Base-by-base conservation (phyloP, 305 asterid genomes). In the Petunia hybrid region DNA sequence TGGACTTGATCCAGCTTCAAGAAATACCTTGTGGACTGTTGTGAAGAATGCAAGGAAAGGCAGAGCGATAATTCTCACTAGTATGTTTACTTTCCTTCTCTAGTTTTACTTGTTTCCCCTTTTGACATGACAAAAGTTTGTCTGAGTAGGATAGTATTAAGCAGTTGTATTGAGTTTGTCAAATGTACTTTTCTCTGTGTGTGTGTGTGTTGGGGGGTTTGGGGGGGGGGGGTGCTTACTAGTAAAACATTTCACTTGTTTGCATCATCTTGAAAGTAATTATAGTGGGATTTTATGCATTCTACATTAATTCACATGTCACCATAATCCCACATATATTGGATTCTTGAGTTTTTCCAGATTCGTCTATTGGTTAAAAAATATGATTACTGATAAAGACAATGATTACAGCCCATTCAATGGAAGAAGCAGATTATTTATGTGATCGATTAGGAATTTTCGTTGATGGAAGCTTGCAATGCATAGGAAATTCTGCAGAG, bases 371-470 rank as follows among this genome's bases (percentile, higher is more conserved):
- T 36, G 43, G 22, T 36, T n/a, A 68, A 56, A 36, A 9, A 41
- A 39, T 55, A 2, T 51, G 6, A n/a, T 51, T 42, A 36, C 55
- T 64, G 31, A 9, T 5, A n/a, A 10, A 22, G 4, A 46, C 62
- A 46, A 43, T 60, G n/a, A 31, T 67, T 65, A 64, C 81, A 86
- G 89, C 89, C 6, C 87, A 86, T 82, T 86, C 89, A 57, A 82
- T 86, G 89, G 87, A 84, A 81, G 89, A 86, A 79, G 89, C 89
- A 36, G 89, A 86, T 76, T 83, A 77, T 22, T 81, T 86, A 12
- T 86, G 87, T 36, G 87, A 86, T 59, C 83, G 87, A 41, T 75
- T 84, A 75, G 89, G 89, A 65, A 84, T 86, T 65, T 71, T 84
- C n/a, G 84, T 86, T 5, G 85, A 84, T 70, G 89, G 89, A 45